phyloP scores from a whole-genome alignment of 2,329 filamentous ascomycete species.

The Fusarium torreyae region DNA sequence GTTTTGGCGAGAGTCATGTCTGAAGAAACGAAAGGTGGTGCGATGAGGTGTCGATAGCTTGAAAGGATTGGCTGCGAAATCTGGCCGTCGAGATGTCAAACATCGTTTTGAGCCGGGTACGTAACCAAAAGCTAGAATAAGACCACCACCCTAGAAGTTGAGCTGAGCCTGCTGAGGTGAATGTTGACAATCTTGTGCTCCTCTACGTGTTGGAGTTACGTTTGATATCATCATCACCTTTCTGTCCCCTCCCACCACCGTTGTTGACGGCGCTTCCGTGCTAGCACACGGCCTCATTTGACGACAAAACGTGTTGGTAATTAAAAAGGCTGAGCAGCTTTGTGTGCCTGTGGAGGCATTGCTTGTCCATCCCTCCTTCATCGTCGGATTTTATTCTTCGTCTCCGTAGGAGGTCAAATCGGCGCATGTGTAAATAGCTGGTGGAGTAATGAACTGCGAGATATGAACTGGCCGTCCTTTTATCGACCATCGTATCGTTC shows the following conservation, averaged over 20 bases:
- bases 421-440: conserved; percentile 7
- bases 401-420: not conserved
- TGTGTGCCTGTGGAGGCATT: conserved; percentile 10
- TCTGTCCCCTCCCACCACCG: conserved; percentile 21
- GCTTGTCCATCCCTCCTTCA: not conserved
- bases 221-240: conserved; percentile 34
- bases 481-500: conserved; percentile 12
- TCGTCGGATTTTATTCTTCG: not conserved
- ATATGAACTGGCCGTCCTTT: conserved; percentile 1
- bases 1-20: conserved; percentile 43
- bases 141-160: conserved; percentile 1
- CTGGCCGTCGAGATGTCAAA: conserved; percentile 9
- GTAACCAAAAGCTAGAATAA: conserved; percentile 5
- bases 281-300: conserved; percentile 38
- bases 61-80: conserved; percentile 16
- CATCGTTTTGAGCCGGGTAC: conserved; percentile 10
- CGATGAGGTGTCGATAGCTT: conserved; percentile 22
- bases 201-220: conserved; percentile 20
- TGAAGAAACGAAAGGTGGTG: conserved; percentile 19
- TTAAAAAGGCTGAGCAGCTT: not conserved
- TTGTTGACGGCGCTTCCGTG: conserved; percentile 20
- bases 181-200: conserved; percentile 13
- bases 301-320: conserved; percentile 23
- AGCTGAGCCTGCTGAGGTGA: conserved; percentile 5
- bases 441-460: conserved; percentile 24